phyloP scores from a whole-genome alignment of 257 asterid genomes.

The Mitragyna speciosa region DNA sequence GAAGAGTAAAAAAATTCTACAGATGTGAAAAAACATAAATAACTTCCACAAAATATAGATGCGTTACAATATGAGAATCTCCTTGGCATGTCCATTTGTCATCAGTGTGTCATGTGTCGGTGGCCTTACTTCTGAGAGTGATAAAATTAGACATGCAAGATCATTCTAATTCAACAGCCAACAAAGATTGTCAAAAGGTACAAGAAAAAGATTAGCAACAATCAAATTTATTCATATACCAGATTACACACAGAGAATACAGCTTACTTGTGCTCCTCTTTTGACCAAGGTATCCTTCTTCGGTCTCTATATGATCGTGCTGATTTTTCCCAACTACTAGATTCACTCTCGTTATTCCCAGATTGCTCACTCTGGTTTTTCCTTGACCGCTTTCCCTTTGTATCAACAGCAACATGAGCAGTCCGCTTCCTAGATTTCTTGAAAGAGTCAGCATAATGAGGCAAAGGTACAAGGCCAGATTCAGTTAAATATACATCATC shows the following conservation, averaged over 20 bases:
- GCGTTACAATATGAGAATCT: not conserved
- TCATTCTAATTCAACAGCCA: not conserved
- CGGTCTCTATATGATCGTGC: conserved; percentile 4
- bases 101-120: not conserved
- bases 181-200: not conserved
- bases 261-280: conserved; percentile 47
- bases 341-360: not conserved
- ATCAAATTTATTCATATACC: not conserved
- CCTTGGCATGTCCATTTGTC: not conserved
- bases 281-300: conserved; percentile 43
- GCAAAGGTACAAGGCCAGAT: conserved; percentile 35
- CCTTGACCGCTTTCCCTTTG: not conserved
- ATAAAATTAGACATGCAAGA: not conserved
- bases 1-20: not conserved
- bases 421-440: not conserved
- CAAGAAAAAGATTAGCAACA: not conserved
- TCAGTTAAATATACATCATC: conserved; percentile 40
- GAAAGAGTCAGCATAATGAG: conserved; percentile 22
- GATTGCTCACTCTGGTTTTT: not conserved
- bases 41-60: not conserved
- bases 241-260: not conserved
- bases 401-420: conserved; percentile 12
- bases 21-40: not conserved
- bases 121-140: not conserved
- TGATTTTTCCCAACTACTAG: conserved; percentile 19